Conservation (phyloP, 225 moss, liverwort and hornwort genomes). For the Pseudisothecium myosuroides region DNA sequence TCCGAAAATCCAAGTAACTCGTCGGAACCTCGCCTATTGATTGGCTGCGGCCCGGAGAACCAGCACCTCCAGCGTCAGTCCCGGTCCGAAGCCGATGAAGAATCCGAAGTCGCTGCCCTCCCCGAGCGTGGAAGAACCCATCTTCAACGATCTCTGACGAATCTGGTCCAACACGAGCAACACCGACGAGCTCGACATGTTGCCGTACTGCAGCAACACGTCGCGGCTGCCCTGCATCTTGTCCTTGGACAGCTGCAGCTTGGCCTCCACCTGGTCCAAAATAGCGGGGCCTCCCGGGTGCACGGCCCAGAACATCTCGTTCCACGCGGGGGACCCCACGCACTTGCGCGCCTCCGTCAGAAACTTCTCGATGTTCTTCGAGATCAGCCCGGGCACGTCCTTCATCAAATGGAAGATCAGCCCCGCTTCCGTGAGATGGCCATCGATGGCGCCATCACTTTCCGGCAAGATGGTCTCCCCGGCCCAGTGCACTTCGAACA, state of each 20-base stretch:
- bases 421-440: conserved; percentile 22
- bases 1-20: background rate
- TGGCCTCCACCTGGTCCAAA: background rate
- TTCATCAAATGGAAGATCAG: conserved; percentile 40
- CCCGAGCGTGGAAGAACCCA: background rate
- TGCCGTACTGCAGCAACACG: background rate
- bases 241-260: background rate
- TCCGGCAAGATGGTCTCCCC: background rate
- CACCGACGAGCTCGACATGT: background rate
- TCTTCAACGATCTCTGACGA: background rate
- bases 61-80: background rate
- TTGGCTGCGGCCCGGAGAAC: background rate
- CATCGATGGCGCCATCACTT: conserved; percentile 29
- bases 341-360: background rate
- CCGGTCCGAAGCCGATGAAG: background rate
- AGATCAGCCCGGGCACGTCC: background rate
- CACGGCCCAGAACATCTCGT: background rate
- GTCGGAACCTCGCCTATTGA: background rate
- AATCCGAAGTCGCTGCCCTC: background rate
- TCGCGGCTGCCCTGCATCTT: background rate
- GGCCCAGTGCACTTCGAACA: background rate
- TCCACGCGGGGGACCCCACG: background rate
- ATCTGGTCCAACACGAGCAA: background rate
- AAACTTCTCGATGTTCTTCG: background rate
- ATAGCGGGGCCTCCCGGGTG: background rate